phyloP scores from a whole-genome alignment of 129 eudicot genomes.

The sunflower (Helianthus annuus) region DNA sequence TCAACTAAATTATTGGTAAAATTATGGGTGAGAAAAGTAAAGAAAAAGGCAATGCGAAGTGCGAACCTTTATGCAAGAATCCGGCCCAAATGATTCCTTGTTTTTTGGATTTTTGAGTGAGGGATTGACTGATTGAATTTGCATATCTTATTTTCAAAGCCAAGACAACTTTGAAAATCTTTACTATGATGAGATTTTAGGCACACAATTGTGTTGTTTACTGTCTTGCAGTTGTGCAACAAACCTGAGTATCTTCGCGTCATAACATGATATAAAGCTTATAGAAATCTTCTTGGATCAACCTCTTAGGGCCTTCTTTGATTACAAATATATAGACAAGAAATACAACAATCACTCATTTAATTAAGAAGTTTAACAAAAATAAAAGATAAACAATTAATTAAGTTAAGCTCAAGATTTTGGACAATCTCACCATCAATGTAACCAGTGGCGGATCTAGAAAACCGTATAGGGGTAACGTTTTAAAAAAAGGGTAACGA shows the following conservation, averaged over 20 bases:
- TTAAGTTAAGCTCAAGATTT: constrained; percentile 45
- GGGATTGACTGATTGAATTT: neutral
- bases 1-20: constrained; percentile 16
- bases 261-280: too few relatives aligned
- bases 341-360: too few relatives aligned
- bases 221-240: too few relatives aligned
- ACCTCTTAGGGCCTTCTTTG: too few relatives aligned
- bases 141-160: constrained; percentile 45
- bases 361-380: too few relatives aligned
- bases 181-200: neutral
- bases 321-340: neutral
- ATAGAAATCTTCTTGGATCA: too few relatives aligned
- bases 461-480: too few relatives aligned
- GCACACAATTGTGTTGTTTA: too few relatives aligned
- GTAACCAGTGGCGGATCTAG: too few relatives aligned
- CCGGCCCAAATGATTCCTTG: constrained; percentile 5
- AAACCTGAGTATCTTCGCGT: too few relatives aligned
- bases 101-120: constrained; percentile 2
- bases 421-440: constrained; percentile 24
- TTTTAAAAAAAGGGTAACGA: too few relatives aligned
- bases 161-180: constrained; percentile 34
- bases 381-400: too few relatives aligned
- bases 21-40: constrained; percentile 58
- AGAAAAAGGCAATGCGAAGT: constrained; percentile 35
- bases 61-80: neutral